Conservation (phyloP, 805 yeast species). For the Spathaspora boniae region DNA sequence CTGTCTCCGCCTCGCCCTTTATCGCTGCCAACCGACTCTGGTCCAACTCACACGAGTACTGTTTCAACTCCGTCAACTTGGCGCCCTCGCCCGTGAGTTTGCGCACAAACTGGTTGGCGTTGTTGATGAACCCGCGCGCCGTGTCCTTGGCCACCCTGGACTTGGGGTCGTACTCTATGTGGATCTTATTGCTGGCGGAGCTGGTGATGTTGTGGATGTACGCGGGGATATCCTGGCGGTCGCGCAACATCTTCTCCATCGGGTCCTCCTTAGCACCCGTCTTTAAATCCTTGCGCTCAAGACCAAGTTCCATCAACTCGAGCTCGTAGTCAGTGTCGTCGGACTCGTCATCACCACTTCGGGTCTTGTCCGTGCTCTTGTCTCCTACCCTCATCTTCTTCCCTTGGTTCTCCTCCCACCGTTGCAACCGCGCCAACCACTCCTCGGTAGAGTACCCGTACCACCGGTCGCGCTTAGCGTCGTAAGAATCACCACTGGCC, state of each 20-base stretch:
- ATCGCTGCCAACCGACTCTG: constrained; percentile 7
- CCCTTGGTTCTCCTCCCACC: constrained; percentile 41
- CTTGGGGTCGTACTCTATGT: constrained; percentile 51
- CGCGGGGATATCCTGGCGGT: constrained; percentile 71
- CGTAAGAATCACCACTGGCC: constrained; percentile 47
- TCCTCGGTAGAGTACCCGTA: constrained; percentile 69
- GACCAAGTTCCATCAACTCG: constrained; percentile 35
- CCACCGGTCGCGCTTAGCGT: constrained; percentile 77
- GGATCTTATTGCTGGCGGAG: constrained; percentile 14
- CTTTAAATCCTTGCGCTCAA: constrained; percentile 22
- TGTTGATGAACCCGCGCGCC: constrained; percentile 31
- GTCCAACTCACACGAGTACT: constrained; percentile 33
- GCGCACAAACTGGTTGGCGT: constrained; percentile 48
- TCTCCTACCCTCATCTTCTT: no score
- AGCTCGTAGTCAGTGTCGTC: constrained; percentile 40
- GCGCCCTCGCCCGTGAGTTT: constrained; percentile 28
- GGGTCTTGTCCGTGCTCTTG: constrained; percentile 8
- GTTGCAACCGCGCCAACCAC: constrained; percentile 48
- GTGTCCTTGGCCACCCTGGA: constrained; percentile 37
- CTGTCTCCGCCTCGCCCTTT: constrained; percentile 13
- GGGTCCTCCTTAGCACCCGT: constrained; percentile 27
- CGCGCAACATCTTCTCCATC: constrained; percentile 49
- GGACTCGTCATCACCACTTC: constrained; percentile 23
- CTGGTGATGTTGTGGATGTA: constrained; percentile 48
- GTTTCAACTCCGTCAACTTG: constrained; percentile 22